Evolutionary conservation across 2,329 filamentous ascomycete genomes (phyloP), one percentile per base, ranked within the genome.

Genomic region (Colletotrichum sp.): DNA sequence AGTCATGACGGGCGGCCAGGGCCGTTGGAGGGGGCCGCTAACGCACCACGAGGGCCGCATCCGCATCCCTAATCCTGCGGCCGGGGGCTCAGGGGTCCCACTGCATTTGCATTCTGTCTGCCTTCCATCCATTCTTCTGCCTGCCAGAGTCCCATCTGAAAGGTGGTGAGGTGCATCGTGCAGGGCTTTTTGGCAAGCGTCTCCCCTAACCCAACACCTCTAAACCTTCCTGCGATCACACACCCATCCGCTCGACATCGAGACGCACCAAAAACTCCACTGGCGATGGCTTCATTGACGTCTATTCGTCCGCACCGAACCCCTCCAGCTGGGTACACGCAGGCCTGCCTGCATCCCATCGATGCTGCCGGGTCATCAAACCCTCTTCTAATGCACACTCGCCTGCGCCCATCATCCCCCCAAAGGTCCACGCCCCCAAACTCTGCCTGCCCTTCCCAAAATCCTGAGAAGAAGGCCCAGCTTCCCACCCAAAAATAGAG

Each of bases 251-350:
- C 36, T 36, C 30, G 58, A 32, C 28, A 61, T 66, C 63, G 65
- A 74, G 36, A 43, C 58, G 64, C 74, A 69, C 55, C 43, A 24
- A 28, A 52, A 69, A 58, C 60, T n/a, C 74, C 74, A 65, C 74
- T 69, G 74, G 71, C 28, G 74, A 76, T 76, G 71, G 57, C 74
- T 61, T 76, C 74, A 76, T 36, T 76, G 65, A 76, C 65, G 71
- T 73, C 69, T 60, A 76, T 76, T 76, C 70, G 74, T 30, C 68
- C 68, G 34, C 38, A 52, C 43, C n/a, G 38, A 43, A 30, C 67
- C 38, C 38, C 30, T 32, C 43, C 63, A 64, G 52, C 64, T 69
- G 36, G 21, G 38, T 26, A 30, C n/a, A 26, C 28, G 58, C 73
- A 66, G 48, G 43, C 38, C 43, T 67, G 65, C 64, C 48, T 69